Evolutionary conservation across 495 filamentous ascomycete genomes (phyloP), one percentile per base, ranked within the genome.

Genomic region (Penicillium samsonianum): DNA sequence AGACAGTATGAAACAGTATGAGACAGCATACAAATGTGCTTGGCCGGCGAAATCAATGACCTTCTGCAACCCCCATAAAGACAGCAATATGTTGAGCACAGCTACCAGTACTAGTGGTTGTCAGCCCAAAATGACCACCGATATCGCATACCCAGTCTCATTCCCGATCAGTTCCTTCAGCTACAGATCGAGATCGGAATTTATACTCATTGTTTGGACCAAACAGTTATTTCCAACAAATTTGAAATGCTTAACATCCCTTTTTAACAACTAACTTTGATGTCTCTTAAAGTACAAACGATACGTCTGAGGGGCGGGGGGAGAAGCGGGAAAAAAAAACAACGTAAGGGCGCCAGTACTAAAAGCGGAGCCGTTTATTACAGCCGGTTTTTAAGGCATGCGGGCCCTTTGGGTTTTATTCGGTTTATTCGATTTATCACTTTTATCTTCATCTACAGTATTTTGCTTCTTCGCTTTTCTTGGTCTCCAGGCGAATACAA

Each of bases 301-400:
- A 38, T 38, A 38, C 35, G 5, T 38, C n/a, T 7, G 10, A n/a
- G n/a, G n/a, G n/a, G 16, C 6, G n/a, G 35, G 14, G 50, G 22
- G 12, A 31, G 23, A 53, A 44, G 4, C 23, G 17, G 16, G 28
- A 16, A 22, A 44, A 46, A 20, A 31, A 53, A 5, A 25, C 4
- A 31, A 53, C 6, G 42, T 25, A 46, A 54, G 33, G 53, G 22
- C 35, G 26, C 48, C n/a, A 12, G 43, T 40, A 58, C 26, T 40
- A 50, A 67, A 63, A 64, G 64, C 60, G 64, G 64, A 63, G 60
- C 16, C 30, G 7, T 38, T 40, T 40, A 68, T 44, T 73, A 70
- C 67, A n/a, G 19, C 50, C 72, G 41, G 69, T 73, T 41, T 64
- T 66, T 14, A 65, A 65, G 28, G 70, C 49, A 42, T 42, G 50